Evolutionary conservation across 495 filamentous ascomycete genomes (phyloP).

Genomic region (Apodospora peruviana): DNA sequence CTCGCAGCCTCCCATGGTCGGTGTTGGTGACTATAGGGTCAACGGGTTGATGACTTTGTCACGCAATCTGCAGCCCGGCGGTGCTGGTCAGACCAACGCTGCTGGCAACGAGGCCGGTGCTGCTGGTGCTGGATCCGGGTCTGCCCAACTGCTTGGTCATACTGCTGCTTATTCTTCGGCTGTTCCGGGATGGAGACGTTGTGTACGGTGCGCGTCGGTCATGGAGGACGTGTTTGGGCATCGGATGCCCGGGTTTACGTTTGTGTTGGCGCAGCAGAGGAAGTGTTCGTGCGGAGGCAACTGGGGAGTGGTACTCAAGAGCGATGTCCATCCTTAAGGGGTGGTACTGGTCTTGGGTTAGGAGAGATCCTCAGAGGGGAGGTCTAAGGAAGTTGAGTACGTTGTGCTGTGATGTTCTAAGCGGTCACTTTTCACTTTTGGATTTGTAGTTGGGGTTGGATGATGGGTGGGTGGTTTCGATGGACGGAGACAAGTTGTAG

Average conservation of each 20-base stretch:
- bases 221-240: conserved; percentile 54
- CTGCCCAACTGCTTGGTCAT: neutral
- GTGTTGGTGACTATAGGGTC: no score
- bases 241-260: conserved; percentile 36
- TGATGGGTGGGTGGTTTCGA: no score
- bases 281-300: conserved; percentile 48
- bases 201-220: conserved; percentile 54
- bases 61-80: no score
- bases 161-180: conserved; percentile 4
- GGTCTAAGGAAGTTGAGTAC: no score
- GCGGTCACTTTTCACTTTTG: no score
- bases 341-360: neutral
- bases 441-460: no score
- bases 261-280: conserved; percentile 47
- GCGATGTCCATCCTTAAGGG: neutral
- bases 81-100: neutral
- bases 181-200: conserved; percentile 44
- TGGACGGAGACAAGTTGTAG: no score
- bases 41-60: no score
- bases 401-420: no score
- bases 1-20: neutral
- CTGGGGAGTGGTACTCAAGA: conserved; percentile 33
- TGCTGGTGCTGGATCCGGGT: neutral
- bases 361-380: neutral
- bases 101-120: neutral